Conservation (phyloP, 805 yeast species). For the Metschnikowia anglica region DNA sequence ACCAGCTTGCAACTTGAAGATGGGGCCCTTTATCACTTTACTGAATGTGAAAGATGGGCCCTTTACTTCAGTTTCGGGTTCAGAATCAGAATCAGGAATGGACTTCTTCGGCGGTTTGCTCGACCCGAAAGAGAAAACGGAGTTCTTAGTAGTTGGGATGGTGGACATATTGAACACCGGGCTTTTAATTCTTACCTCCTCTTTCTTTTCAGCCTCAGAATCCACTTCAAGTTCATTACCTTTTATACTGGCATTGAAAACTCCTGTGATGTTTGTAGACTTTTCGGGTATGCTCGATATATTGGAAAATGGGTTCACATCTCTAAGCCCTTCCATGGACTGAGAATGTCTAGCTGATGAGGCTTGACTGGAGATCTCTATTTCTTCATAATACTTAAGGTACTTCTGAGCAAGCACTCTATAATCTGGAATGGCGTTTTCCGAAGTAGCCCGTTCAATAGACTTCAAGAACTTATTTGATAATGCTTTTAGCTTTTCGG, state of each 20-base stretch:
- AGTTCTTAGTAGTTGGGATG: conserved; percentile 31
- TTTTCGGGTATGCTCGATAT: background rate
- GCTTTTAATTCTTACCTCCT: conserved; percentile 31
- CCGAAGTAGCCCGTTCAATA: conserved; percentile 39
- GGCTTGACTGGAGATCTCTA: conserved; percentile 17
- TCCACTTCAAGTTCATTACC: conserved; percentile 13
- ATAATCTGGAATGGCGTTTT: conserved; percentile 55
- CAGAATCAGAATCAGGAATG: conserved; percentile 50
- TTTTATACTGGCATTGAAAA: background rate
- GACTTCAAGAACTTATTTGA: conserved; percentile 58
- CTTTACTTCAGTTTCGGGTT: conserved; percentile 63
- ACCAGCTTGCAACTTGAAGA: conserved; percentile 23
- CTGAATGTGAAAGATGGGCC: conserved; percentile 65
- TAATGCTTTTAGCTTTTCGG: conserved; percentile 60
- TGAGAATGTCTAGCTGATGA: background rate
- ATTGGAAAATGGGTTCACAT: conserved; percentile 2
- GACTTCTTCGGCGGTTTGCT: background rate
- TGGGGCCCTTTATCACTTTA: conserved; percentile 36
- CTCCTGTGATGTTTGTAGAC: background rate
- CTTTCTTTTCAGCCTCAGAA: conserved; percentile 25
- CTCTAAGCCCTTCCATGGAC: background rate
- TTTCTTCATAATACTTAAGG: conserved; percentile 47
- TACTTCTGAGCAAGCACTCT: conserved; percentile 59
- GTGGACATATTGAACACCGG: conserved; percentile 34
- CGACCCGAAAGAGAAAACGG: conserved; percentile 41